Percentiles rank a stretch among this genome's conserved stretches.
These are phyloP conservation scores for Beauveria brongniartii DNA, from an alignment of 2,329 filamentous ascomycete genomes.

Conservation along the genomic window DNA sequence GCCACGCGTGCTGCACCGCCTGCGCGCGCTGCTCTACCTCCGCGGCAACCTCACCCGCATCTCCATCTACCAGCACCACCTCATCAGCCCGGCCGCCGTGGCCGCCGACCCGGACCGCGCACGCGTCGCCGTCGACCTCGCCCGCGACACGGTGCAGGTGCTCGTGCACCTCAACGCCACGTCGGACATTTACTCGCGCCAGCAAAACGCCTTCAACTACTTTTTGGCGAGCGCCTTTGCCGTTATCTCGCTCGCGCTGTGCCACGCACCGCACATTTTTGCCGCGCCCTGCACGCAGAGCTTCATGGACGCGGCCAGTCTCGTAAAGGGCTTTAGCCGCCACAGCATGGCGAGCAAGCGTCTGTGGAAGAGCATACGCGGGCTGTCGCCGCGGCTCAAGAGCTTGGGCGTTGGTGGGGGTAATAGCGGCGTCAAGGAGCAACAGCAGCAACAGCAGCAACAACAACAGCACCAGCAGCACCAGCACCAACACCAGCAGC, in stretches of 20 bases:
- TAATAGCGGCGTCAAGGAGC: not conserved
- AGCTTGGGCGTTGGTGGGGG: slow-evolving; percentile 16
- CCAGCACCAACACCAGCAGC: too few species aligned
- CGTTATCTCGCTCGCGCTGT: slow-evolving; percentile 34
- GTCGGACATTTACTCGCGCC: slow-evolving; percentile 21
- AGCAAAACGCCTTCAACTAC: slow-evolving; percentile 23
- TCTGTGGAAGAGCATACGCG: slow-evolving; percentile 28
- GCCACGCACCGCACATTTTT: slow-evolving; percentile 35
- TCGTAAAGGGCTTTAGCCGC: slow-evolving; percentile 25
- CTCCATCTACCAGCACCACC: slow-evolving; percentile 34
- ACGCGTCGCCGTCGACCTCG: slow-evolving; percentile 29
- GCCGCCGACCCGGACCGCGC: slow-evolving; percentile 26
- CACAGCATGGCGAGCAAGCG: slow-evolving; percentile 25
- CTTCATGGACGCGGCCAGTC: slow-evolving; percentile 24
- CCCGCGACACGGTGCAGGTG: slow-evolving; percentile 21
- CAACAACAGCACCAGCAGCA: not conserved
- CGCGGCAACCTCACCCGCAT: slow-evolving; percentile 38
- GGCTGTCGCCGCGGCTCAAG: slow-evolving; percentile 24
- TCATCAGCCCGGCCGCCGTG: slow-evolving; percentile 31
- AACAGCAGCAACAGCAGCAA: not conserved
- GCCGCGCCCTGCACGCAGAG: slow-evolving; percentile 26
- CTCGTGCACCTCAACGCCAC: slow-evolving; percentile 21
- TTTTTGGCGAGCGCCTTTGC: slow-evolving; percentile 23
- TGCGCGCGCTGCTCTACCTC: slow-evolving; percentile 34
- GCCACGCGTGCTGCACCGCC: slow-evolving; percentile 29